These are phyloP conservation scores for Mycena olivaceomarginata DNA, from an alignment of 768 basidiomycete genomes.

Conservation along the genomic window DNA sequence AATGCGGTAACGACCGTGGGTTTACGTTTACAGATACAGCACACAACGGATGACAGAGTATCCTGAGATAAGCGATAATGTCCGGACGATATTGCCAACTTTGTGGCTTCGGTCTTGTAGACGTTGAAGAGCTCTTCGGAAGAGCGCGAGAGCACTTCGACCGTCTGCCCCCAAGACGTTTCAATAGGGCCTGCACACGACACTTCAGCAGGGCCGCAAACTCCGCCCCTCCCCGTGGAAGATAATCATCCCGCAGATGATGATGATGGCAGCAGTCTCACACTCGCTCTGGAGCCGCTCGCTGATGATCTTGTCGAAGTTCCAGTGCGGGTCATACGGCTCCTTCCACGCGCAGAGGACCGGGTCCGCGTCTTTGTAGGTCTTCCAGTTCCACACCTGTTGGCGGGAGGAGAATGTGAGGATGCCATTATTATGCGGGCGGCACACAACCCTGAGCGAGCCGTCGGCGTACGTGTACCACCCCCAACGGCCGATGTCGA, in stretches of 20 bases:
- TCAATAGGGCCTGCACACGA: background rate
- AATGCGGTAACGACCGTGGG: background rate
- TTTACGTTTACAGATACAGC: background rate
- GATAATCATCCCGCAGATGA: background rate
- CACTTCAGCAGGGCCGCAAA: background rate
- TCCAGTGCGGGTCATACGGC: conserved; percentile 17
- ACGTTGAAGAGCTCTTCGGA: no score
- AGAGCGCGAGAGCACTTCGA: no score
- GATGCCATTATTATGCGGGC: background rate
- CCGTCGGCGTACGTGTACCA: conserved; percentile 20
- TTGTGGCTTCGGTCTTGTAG: no score
- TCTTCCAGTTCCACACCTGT: conserved; percentile 14
- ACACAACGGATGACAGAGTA: background rate
- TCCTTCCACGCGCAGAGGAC: conserved; percentile 7
- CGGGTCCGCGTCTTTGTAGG: background rate
- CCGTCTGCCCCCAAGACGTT: no score
- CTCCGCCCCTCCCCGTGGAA: background rate
- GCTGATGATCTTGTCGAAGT: conserved; percentile 1
- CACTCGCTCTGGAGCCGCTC: background rate
- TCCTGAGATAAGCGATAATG: background rate
- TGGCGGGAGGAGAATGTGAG: background rate
- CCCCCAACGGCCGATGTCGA: conserved; percentile 8
- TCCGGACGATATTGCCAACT: background rate
- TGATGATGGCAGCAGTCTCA: background rate
- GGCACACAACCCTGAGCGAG: background rate